A percentile compares a stretch with the other conserved stretches of the same genome.
Conservation (phyloP, 148 eudicot genomes). For the Rhododendron mucronatum region DNA sequence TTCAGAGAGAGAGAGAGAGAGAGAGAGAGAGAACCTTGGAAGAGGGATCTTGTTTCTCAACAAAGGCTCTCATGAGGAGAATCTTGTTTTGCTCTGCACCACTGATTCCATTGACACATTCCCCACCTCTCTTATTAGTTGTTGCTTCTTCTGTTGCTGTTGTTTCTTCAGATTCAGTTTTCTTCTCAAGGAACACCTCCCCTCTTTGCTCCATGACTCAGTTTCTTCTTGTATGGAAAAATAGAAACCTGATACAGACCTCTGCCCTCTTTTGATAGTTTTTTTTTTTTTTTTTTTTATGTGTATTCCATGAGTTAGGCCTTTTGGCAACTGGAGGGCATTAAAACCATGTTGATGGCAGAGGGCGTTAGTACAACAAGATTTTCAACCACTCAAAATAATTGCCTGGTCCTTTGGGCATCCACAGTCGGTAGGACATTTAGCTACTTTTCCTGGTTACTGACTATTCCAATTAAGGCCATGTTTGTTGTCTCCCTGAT, state of each 20-base stretch:
- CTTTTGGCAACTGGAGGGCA: background rate
- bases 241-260: background rate
- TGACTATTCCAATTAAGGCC: background rate
- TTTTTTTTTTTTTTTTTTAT: too few species aligned
- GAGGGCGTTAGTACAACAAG: background rate
- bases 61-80: conserved; percentile 42
- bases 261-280: background rate
- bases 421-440: background rate
- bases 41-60: conserved; percentile 56
- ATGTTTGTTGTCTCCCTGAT: background rate
- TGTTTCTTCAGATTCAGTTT: conserved; percentile 2
- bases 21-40: conserved; percentile 38
- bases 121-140: background rate
- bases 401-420: background rate
- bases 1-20: too few species aligned
- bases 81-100: conserved; percentile 39
- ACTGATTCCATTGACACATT: conserved; percentile 8
- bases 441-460: background rate
- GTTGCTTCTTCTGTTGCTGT: background rate
- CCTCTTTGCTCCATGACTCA: conserved; percentile 12
- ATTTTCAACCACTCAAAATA: background rate
- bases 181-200: background rate
- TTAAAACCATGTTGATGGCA: background rate
- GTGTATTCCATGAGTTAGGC: too few species aligned
- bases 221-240: background rate